Conservation (phyloP, 2,329 filamentous ascomycete genomes). For the Fusarium bulbicola region DNA sequence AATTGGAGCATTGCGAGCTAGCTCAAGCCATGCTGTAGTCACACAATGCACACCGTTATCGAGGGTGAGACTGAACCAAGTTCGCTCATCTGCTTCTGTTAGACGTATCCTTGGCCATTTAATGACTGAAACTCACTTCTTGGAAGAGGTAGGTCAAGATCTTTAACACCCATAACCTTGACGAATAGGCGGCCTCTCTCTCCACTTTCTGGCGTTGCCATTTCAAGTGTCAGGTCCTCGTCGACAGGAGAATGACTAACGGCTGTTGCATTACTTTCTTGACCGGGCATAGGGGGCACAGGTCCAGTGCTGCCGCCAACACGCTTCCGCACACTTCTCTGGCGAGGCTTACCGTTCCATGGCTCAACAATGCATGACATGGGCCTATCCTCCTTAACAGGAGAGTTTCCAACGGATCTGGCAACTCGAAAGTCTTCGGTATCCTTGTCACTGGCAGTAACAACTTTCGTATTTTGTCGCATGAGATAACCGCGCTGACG, state of each 20-base stretch:
- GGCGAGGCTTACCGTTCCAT: slow-evolving; percentile 85
- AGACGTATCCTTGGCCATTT: slow-evolving; percentile 17
- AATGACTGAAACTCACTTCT: slow-evolving; percentile 72
- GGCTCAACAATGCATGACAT: slow-evolving; percentile 97
- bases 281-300: slow-evolving; percentile 85
- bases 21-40: slow-evolving; percentile 93
- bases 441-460: slow-evolving; percentile 86
- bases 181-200: slow-evolving; percentile 94
- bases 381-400: slow-evolving; percentile 79
- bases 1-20: slow-evolving; percentile 91
- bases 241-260: slow-evolving; percentile 74
- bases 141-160: slow-evolving; percentile 89
- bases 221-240: slow-evolving; percentile 67
- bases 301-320: slow-evolving; percentile 61
- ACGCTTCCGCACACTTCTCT: slow-evolving; percentile 69
- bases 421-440: slow-evolving; percentile 63
- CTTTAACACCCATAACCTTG: slow-evolving; percentile 98
- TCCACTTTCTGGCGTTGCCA: slow-evolving; percentile 75
- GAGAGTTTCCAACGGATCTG: slow-evolving; percentile 73
- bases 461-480: slow-evolving; percentile 97
- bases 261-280: slow-evolving; percentile 79
- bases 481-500: slow-evolving; percentile 97
- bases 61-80: slow-evolving; percentile 95
- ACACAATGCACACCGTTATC: slow-evolving; percentile 98
- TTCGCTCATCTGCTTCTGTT: slow-evolving; percentile 75